A percentile compares a stretch with the other conserved stretches of the same genome.
These are phyloP conservation scores for Zizania latifolia DNA, from an alignment of 176 grass and related monocot genomes.

Conservation along the genomic window DNA sequence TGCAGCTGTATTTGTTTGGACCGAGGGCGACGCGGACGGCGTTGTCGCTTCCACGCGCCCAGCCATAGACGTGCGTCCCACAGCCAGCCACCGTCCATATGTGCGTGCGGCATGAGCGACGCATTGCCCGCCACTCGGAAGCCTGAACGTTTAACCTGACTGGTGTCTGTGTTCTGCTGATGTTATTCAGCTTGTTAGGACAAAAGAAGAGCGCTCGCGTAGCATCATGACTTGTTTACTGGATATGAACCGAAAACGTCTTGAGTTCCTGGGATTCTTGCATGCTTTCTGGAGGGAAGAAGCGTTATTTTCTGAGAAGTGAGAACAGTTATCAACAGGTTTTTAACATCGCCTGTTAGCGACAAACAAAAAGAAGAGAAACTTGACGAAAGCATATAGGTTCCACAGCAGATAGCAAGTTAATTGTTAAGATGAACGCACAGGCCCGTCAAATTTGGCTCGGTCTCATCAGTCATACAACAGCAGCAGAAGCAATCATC, in stretches of 20 bases:
- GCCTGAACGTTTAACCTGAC: no score
- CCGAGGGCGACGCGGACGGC: slow-evolving; percentile 13
- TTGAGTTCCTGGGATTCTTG: background rate
- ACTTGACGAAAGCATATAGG: no score
- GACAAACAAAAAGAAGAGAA: background rate
- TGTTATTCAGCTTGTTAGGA: background rate
- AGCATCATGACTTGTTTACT: background rate
- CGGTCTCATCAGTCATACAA: background rate
- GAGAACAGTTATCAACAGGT: background rate
- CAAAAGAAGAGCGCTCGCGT: background rate
- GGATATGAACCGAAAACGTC: background rate
- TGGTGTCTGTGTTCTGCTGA: no score
- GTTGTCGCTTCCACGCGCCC: slow-evolving; percentile 22
- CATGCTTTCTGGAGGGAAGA: background rate
- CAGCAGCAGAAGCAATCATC: background rate
- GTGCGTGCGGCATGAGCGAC: no score
- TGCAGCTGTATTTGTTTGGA: slow-evolving; percentile 32
- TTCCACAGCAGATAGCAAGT: no score
- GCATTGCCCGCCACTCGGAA: no score
- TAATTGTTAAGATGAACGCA: background rate
- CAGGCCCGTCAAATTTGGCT: background rate
- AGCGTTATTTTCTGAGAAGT: no score
- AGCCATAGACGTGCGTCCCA: no score
- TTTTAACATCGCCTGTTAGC: background rate
- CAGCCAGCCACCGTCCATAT: background rate